Conservation (phyloP, 352 stramenopile species). For the Globisporangium takayamanum region DNA sequence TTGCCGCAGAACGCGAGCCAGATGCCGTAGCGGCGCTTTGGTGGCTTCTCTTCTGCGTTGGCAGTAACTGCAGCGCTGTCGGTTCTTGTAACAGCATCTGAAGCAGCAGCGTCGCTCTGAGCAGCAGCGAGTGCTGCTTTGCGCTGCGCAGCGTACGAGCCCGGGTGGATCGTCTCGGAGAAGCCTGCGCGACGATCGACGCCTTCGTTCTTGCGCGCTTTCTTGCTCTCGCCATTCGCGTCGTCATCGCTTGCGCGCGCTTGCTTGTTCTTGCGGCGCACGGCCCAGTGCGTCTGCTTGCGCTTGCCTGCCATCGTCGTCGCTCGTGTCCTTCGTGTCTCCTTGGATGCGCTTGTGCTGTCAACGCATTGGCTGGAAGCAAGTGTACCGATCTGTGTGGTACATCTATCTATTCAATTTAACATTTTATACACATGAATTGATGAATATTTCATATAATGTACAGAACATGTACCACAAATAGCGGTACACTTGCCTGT, state of each 20-base stretch:
- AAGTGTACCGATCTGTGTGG: neutral
- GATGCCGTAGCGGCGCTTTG: conserved; percentile 72
- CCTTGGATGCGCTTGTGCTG: neutral
- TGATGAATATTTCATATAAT: neutral
- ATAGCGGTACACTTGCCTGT: neutral
- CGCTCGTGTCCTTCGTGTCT: neutral
- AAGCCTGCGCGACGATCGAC: conserved; percentile 51
- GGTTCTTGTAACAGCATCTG: neutral
- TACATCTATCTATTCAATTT: neutral
- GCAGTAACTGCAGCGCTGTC: neutral
- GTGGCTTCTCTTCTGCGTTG: conserved; percentile 6
- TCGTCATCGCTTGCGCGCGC: conserved; percentile 25
- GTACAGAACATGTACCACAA: neutral
- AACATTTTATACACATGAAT: too few species aligned
- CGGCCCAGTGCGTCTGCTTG: conserved; percentile 59
- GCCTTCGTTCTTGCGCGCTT: conserved; percentile 14
- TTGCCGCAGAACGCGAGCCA: conserved; percentile 87
- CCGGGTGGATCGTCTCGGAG: conserved; percentile 57
- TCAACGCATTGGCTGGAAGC: neutral
- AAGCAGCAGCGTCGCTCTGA: neutral
- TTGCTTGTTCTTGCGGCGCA: conserved; percentile 74
- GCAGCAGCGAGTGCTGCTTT: conserved; percentile 9
- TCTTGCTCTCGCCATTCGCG: conserved; percentile 13
- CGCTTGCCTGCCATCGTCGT: conserved; percentile 39
- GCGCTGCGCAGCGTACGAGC: conserved; percentile 67